Conservation (phyloP, 352 stramenopile species). For the Pythium pyrilobum region DNA sequence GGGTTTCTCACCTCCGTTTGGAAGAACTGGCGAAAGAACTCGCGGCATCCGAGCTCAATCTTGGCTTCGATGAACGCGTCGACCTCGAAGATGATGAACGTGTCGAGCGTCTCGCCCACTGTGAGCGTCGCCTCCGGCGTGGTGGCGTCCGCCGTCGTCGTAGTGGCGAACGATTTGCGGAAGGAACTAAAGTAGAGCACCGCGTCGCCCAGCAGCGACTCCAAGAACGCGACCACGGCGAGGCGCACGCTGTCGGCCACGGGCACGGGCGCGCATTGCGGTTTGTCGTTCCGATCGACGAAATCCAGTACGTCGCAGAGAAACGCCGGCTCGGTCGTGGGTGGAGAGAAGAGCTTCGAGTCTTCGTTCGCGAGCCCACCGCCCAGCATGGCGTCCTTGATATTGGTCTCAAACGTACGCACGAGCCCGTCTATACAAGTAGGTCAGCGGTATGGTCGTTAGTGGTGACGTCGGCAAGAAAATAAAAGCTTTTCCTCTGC, state of each 20-base stretch:
- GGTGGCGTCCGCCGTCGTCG: not conserved
- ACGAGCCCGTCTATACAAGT: conserved; percentile 39
- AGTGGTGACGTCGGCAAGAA: not conserved
- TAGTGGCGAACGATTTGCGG: conserved; percentile 27
- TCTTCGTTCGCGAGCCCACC: conserved; percentile 37
- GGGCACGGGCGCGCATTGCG: not conserved
- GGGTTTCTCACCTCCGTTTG: conserved; percentile 43
- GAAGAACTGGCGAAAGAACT: conserved; percentile 77
- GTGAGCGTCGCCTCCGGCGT: not conserved
- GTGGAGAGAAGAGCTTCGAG: conserved; percentile 36
- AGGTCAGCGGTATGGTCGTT: not conserved
- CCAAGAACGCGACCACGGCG: conserved; percentile 49
- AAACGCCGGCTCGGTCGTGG: conserved; percentile 22
- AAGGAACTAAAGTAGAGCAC: conserved; percentile 61
- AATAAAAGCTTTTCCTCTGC: not conserved
- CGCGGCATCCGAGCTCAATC: conserved; percentile 64
- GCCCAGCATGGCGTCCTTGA: conserved; percentile 37
- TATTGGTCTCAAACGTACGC: conserved; percentile 36
- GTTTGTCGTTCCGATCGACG: not conserved
- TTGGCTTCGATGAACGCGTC: conserved; percentile 58
- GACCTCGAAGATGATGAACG: conserved; percentile 51
- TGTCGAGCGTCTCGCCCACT: conserved; percentile 7
- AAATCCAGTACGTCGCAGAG: conserved; percentile 21
- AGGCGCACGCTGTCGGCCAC: conserved; percentile 27
- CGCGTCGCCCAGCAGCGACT: conserved; percentile 58